Base-by-base conservation (phyloP, 768 basidiomycete species). In the Guyanaporus albipodus region DNA sequence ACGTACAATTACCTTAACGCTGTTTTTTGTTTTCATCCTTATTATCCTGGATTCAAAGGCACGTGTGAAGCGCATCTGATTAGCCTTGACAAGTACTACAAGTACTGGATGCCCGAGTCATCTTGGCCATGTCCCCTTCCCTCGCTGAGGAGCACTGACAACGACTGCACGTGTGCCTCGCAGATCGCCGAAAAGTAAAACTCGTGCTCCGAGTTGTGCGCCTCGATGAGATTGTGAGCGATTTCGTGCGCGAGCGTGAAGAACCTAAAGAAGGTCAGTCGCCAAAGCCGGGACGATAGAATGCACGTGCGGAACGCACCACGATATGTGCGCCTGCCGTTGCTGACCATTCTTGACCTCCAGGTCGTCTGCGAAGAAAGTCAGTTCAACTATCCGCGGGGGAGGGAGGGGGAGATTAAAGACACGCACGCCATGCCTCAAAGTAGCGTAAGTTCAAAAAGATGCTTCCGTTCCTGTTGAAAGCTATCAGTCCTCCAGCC, bases 101-200 rank as follows among this genome's bases (percentile, higher is more conserved):
- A n/a, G n/a, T n/a, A n/a, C n/a, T n/a, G n/a, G n/a, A n/a, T n/a
- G n/a, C n/a, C n/a, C n/a, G n/a, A n/a, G n/a, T n/a, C n/a, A n/a
- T n/a, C n/a, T n/a, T n/a, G n/a, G n/a, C n/a, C n/a, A n/a, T n/a
- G n/a, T n/a, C n/a, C n/a, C n/a, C n/a, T n/a, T n/a, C n/a, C n/a
- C n/a, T n/a, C n/a, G n/a, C n/a, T n/a, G n/a, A n/a, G n/a, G n/a
- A n/a, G n/a, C n/a, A n/a, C n/a, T n/a, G n/a, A n/a, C n/a, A n/a
- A n/a, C n/a, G n/a, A n/a, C n/a, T n/a, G 31, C 22, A 84, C 60
- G 58, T 77, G 75, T 27, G 74, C 77, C 67, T 96, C 90, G 53
- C 87, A 89, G 17, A 97, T 87, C 6, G 88, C 83, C 23, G 91
- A 91, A 58, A 95, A 93, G 65, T 91, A 96, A 65, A 96, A 97